Percentiles rank a stretch among this genome's conserved stretches.
These are phyloP conservation scores for Chytridiales sp. DNA, from an alignment of 371 early-diverging fungal genomes.

Conservation along the genomic window DNA sequence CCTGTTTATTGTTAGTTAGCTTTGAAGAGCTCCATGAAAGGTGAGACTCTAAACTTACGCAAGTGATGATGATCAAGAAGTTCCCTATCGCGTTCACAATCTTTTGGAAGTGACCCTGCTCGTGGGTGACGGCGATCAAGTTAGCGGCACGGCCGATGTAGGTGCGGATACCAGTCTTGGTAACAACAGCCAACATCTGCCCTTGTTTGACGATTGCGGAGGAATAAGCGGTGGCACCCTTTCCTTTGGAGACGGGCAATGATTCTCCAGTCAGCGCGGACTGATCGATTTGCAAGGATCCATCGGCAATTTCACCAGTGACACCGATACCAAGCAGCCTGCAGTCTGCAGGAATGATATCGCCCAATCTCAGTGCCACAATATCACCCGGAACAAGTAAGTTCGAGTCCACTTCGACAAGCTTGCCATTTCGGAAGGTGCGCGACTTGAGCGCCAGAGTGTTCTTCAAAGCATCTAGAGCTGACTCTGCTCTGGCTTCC, in stretches of 20 bases:
- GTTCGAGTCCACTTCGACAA: conserved; percentile 76
- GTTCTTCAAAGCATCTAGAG: conserved; percentile 85
- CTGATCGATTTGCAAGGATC: conserved; percentile 86
- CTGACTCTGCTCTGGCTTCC: conserved; percentile 88
- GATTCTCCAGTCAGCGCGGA: conserved; percentile 94
- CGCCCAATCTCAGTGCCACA: conserved; percentile 85
- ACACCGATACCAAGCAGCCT: conserved; percentile 82
- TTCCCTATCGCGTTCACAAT: conserved; percentile 90
- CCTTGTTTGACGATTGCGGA: conserved; percentile 85
- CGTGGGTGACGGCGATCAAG: conserved; percentile 79
- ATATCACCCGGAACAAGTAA: conserved; percentile 80
- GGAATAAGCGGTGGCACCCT: conserved; percentile 78
- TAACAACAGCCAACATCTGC: conserved; percentile 79
- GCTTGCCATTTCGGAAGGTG: conserved; percentile 74
- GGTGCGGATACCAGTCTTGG: conserved; percentile 82
- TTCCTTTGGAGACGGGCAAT: conserved; percentile 78
- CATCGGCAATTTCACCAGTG: conserved; percentile 75
- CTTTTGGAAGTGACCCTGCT: conserved; percentile 86
- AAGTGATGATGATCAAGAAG: conserved; percentile 81
- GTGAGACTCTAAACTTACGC: conserved; percentile 35
- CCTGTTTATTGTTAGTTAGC: conserved; percentile 11
- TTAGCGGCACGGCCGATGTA: conserved; percentile 92
- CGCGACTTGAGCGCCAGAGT: conserved; percentile 83
- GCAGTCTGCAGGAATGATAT: conserved; percentile 92
- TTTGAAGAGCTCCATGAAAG: too few relatives aligned